phyloP scores from a whole-genome alignment of 176 grass and related monocot genomes.

The Guadua angustifolia region DNA sequence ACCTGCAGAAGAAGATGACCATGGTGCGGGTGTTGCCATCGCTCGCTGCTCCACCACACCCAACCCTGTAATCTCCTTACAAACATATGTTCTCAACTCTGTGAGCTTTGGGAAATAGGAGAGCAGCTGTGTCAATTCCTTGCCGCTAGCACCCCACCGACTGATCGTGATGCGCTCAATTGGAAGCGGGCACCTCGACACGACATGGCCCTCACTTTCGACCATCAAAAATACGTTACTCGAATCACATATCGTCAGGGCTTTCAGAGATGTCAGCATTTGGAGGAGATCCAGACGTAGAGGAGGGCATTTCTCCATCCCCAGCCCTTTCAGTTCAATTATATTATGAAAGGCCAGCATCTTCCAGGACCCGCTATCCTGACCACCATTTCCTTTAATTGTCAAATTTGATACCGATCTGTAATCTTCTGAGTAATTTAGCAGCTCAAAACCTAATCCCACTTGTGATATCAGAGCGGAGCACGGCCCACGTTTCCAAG shows the following conservation, averaged over 20 bases:
- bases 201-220: neutral
- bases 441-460: accelerated
- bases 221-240: neutral
- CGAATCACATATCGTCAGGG: accelerated
- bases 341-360: neutral
- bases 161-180: accelerated
- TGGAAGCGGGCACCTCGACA: neutral
- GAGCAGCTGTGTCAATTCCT: neutral
- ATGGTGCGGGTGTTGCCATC: neutral
- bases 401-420: accelerated
- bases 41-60: neutral
- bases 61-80: neutral
- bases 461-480: neutral
- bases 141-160: accelerated
- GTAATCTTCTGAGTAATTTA: accelerated
- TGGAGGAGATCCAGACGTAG: neutral
- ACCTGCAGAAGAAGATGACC: neutral
- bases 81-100: accelerated
- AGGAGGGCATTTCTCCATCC: accelerated
- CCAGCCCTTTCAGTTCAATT: accelerated
- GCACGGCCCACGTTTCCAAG: neutral
- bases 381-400: accelerated
- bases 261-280: neutral
- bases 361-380: accelerated
- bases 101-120: neutral